Percentiles rank a stretch among this genome's conserved stretches.
Evolutionary conservation across 176 grass and related monocot genomes (phyloP).

Genomic region (Chloris gayana): DNA sequence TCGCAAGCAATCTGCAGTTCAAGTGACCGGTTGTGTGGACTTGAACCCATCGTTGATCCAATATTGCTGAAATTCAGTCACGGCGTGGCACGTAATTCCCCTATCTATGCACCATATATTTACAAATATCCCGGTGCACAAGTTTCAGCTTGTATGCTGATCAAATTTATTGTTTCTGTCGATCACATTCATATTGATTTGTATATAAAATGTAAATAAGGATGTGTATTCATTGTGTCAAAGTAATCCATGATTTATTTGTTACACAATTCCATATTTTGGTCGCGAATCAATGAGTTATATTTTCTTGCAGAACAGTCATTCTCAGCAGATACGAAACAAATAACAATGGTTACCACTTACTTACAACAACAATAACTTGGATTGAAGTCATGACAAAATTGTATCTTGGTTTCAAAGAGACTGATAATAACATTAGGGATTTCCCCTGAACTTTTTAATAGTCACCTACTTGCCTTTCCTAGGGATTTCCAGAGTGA

Average conservation of each 20-base stretch:
- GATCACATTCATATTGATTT: neutral
- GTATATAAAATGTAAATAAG: neutral
- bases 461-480: neutral
- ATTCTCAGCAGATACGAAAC: neutral
- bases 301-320: neutral
- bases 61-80: neutral
- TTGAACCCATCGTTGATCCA: neutral
- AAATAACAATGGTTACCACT: neutral
- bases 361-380: neutral
- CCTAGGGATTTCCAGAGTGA: neutral
- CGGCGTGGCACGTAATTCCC: neutral
- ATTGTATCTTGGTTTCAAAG: no score
- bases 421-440: no score
- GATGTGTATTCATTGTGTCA: neutral
- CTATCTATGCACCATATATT: neutral
- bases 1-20: constrained; percentile 46
- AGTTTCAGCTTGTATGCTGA: neutral
- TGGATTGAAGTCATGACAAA: no score
- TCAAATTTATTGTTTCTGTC: neutral
- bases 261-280: neutral
- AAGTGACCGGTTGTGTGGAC: constrained; percentile 3
- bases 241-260: neutral
- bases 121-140: neutral
- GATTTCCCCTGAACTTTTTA: neutral
- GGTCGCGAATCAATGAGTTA: neutral